Evolutionary conservation across 139 green algal genomes (phyloP), one percentile per base, ranked within the genome.

Genomic region (Chlorella vulgaris): DNA sequence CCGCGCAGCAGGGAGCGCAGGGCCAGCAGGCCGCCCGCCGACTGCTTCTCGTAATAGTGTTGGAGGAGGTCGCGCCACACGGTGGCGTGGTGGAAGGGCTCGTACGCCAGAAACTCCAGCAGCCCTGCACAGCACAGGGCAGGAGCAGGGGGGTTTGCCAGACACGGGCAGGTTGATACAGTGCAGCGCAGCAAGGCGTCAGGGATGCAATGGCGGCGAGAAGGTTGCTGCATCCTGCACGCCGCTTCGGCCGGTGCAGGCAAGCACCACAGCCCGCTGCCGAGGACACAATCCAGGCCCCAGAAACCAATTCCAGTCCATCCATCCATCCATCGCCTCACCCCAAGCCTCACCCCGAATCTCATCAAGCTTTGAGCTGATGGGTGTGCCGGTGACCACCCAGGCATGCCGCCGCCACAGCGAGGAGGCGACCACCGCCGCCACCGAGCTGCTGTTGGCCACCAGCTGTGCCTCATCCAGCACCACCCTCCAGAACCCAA

Each of bases 401-500:
- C 90, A 93, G 0, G 90, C 90, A 55, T 93, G 88, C 0, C 90
- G 85, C 0, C 90, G 79, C 78, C 80, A 93, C 24, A 93, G 80
- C 18, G 58, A 80, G 71, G 70, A 86, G n/a, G 81, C 82, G 68
- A 87, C 79, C n/a, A 88, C 29, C 0, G 88, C 90, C 5, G 88
- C 88, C 26, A 90, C 83, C 22, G 63, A 86, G 75, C 73, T 87
- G 70, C 74, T 84, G 79, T 88, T 86, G n/a, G 90, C 86, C 47
- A 93, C 85, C 67, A 91, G 79, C 86, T 93, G 90, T 0, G 90
- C 90, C 83, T 93, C 90, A 38, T 93, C 90, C 82, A 93, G 87
- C 81, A 86, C 38, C 62, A 93, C 81, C 4, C 71, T 67, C 90
- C 90, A 93, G 67, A 92, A 91, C 22, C 90, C 90, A 69, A 84